Evolutionary conservation across 176 grass and related monocot species (phyloP).

Genomic region (Carex parvula): DNA sequence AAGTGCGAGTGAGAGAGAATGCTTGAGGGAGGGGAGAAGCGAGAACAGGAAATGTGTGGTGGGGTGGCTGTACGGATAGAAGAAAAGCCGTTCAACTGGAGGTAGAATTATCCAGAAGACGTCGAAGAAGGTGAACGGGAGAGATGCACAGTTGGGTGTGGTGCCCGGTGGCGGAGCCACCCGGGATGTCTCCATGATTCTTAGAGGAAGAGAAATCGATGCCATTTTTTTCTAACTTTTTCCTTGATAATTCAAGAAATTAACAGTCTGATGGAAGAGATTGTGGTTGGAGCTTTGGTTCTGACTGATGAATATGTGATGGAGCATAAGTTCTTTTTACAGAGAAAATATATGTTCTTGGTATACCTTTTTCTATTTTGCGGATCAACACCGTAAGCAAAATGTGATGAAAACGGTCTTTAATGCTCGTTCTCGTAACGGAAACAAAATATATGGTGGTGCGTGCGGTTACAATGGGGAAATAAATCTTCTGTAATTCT

Average conservation of each 20-base stretch:
- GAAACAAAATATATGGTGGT: no score
- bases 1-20: slow-evolving; percentile 30
- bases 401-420: no score
- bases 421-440: no score
- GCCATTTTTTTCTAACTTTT: no score
- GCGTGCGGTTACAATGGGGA: no score
- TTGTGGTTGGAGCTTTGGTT: not conserved
- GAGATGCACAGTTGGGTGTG: not conserved
- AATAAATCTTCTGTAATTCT: no score
- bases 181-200: not conserved
- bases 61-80: slow-evolving; percentile 4
- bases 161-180: slow-evolving; percentile 24
- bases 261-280: not conserved
- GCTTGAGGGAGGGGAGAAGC: slow-evolving; percentile 11
- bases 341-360: no score
- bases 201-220: not conserved
- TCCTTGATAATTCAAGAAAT: no score
- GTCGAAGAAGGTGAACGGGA: slow-evolving; percentile 30
- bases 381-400: no score
- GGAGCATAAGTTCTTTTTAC: not conserved
- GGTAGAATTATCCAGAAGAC: not conserved
- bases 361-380: no score
- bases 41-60: not conserved
- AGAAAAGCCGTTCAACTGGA: slow-evolving; percentile 29
- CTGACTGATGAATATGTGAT: not conserved